Conservation (phyloP, 805 yeast genomes). For the Lachancea thermotolerans region DNA sequence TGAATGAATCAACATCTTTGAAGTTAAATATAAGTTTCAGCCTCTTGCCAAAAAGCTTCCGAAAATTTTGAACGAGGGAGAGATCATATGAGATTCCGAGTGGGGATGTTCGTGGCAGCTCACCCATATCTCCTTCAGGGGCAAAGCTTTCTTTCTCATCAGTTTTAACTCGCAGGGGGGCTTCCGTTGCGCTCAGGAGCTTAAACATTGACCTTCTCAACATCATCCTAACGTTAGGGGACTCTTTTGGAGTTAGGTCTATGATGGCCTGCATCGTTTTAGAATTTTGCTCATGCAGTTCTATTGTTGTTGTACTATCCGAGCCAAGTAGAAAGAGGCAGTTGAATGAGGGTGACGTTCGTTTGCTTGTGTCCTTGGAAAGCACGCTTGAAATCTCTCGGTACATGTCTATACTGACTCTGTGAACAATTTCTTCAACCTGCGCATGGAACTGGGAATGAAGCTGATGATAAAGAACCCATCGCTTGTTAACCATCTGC, state of each 20-base stretch:
- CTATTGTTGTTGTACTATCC: conserved; percentile 37
- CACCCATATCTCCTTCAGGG: conserved; percentile 1
- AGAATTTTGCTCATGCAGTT: conserved; percentile 23
- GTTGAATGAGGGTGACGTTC: conserved; percentile 25
- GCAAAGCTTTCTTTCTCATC: conserved; percentile 7
- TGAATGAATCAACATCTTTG: conserved; percentile 31
- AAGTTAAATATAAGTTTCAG: conserved; percentile 28
- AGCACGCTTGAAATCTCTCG: conserved; percentile 18
- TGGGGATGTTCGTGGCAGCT: background rate
- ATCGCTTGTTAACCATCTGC: conserved; percentile 33
- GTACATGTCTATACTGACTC: conserved; percentile 33
- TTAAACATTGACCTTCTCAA: conserved; percentile 32
- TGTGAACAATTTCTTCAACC: conserved; percentile 26
- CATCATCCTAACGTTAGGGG: conserved; percentile 34
- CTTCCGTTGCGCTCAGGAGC: conserved; percentile 21
- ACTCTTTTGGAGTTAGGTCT: conserved; percentile 34
- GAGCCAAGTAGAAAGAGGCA: conserved; percentile 39
- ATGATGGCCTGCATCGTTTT: conserved; percentile 22
- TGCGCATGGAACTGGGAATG: conserved; percentile 28
- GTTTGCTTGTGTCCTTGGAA: background rate
- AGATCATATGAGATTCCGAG: conserved; percentile 23
- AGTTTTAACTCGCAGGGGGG: background rate
- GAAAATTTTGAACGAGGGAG: conserved; percentile 28
- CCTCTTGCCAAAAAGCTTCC: conserved; percentile 20
- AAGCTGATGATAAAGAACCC: conserved; percentile 35